A percentile compares a stretch with the other conserved stretches of the same genome.
These are phyloP conservation scores for Ampelomyces quisqualis DNA, from an alignment of 2,329 filamentous ascomycete species.

Conservation along the genomic window DNA sequence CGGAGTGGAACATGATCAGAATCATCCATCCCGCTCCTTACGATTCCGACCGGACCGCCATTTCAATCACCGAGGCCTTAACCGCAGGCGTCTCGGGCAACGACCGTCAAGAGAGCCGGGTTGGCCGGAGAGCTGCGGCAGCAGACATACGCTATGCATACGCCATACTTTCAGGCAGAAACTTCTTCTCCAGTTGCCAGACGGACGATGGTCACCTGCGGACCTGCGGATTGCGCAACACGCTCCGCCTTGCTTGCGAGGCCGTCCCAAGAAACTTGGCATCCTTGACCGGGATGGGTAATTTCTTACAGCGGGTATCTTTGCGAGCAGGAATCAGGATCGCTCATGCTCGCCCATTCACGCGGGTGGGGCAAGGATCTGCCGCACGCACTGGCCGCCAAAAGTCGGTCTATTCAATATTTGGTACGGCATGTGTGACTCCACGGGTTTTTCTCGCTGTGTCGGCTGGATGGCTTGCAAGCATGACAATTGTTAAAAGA, in stretches of 20 bases:
- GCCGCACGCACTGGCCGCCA: slow-evolving; percentile 16
- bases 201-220: not conserved
- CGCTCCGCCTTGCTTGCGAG: slow-evolving; percentile 7
- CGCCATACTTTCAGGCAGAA: slow-evolving; percentile 10
- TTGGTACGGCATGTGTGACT: slow-evolving; percentile 7
- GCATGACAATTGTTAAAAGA: not conserved
- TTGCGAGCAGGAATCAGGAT: slow-evolving; percentile 19
- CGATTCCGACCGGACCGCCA: slow-evolving; percentile 7
- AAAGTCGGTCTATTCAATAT: slow-evolving; percentile 20
- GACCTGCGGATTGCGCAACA: not conserved
- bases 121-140: slow-evolving; percentile 7
- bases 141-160: slow-evolving; percentile 1
- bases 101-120: slow-evolving; percentile 5
- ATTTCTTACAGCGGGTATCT: slow-evolving; percentile 14
- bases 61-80: slow-evolving; percentile 7
- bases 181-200: slow-evolving; percentile 6
- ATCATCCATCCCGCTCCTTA: slow-evolving; percentile 6
- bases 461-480: not conserved
- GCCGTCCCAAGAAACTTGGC: slow-evolving; percentile 3
- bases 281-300: slow-evolving; percentile 17
- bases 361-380: slow-evolving; percentile 8
- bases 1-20: slow-evolving; percentile 11
- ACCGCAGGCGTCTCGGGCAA: slow-evolving; percentile 3
- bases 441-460: slow-evolving; percentile 2
- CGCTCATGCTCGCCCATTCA: slow-evolving; percentile 10